Evolutionary conservation across 768 basidiomycete genomes (phyloP).

Genomic region (Collybia mongolica): DNA sequence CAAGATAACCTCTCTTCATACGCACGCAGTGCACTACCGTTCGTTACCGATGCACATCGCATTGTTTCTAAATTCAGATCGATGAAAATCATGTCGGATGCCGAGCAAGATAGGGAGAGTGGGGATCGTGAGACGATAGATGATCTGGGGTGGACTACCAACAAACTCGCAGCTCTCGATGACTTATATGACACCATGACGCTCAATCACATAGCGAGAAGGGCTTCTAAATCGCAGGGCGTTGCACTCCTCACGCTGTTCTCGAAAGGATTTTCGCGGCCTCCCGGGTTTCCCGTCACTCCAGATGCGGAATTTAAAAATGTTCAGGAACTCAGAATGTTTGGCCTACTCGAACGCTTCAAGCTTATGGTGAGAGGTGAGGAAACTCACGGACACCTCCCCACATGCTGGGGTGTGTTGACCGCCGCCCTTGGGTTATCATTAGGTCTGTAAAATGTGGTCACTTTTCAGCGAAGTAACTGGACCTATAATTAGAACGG

Average conservation of each 20-base stretch:
- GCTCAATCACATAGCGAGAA: slow-evolving; percentile 83
- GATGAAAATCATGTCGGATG: not conserved
- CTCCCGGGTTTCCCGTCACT: slow-evolving; percentile 33
- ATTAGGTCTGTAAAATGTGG: slow-evolving; percentile 46
- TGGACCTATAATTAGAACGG: slow-evolving; percentile 51
- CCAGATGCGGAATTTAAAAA: slow-evolving; percentile 19
- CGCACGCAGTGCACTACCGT: slow-evolving; percentile 71
- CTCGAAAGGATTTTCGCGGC: slow-evolving; percentile 72
- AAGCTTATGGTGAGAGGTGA: slow-evolving; percentile 69
- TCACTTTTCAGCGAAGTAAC: not conserved
- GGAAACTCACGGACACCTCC: slow-evolving; percentile 76
- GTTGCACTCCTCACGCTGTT: slow-evolving; percentile 89
- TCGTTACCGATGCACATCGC: slow-evolving; percentile 72
- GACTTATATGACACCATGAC: slow-evolving; percentile 81
- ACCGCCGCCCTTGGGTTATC: slow-evolving; percentile 74
- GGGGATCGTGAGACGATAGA: slow-evolving; percentile 14
- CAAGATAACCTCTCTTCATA: slow-evolving; percentile 77
- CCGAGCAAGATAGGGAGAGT: slow-evolving; percentile 3
- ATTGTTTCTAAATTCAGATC: slow-evolving; percentile 27
- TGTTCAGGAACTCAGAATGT: slow-evolving; percentile 22
- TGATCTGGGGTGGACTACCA: slow-evolving; percentile 24
- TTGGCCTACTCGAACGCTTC: slow-evolving; percentile 57
- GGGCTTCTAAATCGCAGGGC: slow-evolving; percentile 91
- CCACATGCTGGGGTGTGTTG: slow-evolving; percentile 88
- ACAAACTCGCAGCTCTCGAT: slow-evolving; percentile 58